Evolutionary conservation across 768 basidiomycete species (phyloP).

Genomic region (Tricholoma hemisulphureum): DNA sequence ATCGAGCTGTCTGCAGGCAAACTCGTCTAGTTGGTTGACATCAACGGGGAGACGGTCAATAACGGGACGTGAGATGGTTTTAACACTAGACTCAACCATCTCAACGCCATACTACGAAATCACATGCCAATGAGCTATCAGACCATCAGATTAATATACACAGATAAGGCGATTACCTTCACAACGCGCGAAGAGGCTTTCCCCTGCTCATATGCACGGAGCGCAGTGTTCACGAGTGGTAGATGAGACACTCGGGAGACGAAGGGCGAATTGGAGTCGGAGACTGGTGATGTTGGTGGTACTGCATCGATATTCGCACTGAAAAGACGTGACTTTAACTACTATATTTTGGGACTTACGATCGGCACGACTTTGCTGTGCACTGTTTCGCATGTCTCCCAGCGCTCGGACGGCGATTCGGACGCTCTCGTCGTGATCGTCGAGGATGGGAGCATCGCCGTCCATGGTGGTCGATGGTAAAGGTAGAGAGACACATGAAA

Average conservation of each 20-base stretch:
- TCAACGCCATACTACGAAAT: slow-evolving; percentile 74
- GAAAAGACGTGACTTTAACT: background rate
- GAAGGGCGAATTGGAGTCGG: slow-evolving; percentile 31
- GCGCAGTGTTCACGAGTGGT: slow-evolving; percentile 70
- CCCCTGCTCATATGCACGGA: slow-evolving; percentile 76
- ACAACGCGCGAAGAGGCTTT: slow-evolving; percentile 84
- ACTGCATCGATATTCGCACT: background rate
- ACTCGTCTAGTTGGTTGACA: slow-evolving; percentile 77
- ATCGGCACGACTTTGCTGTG: slow-evolving; percentile 17
- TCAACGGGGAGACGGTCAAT: slow-evolving; percentile 75
- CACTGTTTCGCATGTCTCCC: slow-evolving; percentile 70
- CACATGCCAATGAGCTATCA: slow-evolving; percentile 16
- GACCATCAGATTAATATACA: background rate
- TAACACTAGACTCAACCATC: slow-evolving; percentile 83
- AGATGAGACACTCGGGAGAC: slow-evolving; percentile 60
- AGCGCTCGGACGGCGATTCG: slow-evolving; percentile 76
- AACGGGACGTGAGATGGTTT: slow-evolving; percentile 77
- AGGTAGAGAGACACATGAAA: slow-evolving; percentile 8
- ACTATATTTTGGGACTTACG: slow-evolving; percentile 3
- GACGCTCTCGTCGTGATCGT: slow-evolving; percentile 70
- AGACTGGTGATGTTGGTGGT: slow-evolving; percentile 9
- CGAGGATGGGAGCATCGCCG: slow-evolving; percentile 20
- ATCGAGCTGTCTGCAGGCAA: slow-evolving; percentile 86
- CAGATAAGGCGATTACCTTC: slow-evolving; percentile 52
- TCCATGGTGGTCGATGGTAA: slow-evolving; percentile 17